Evolutionary conservation across 495 filamentous ascomycete species (phyloP).

Genomic region (Penicillium malachiteum): DNA sequence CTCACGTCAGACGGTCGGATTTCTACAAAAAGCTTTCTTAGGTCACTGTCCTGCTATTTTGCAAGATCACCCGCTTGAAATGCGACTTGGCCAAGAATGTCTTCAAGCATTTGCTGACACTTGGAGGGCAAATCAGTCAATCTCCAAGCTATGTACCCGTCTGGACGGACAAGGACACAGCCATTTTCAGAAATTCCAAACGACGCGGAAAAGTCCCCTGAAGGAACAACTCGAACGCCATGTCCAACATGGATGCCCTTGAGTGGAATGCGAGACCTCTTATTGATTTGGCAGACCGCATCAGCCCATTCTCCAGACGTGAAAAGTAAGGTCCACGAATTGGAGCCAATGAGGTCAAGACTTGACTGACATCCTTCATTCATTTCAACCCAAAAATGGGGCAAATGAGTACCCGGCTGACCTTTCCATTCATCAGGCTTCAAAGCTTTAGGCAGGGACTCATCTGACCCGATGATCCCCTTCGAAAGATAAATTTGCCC

Average conservation of each 20-base stretch:
- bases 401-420: slow-evolving; percentile 29
- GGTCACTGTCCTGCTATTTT: not conserved
- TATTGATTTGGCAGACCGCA: slow-evolving; percentile 4
- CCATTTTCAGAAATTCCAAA: slow-evolving; percentile 21
- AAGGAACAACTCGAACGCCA: slow-evolving; percentile 6
- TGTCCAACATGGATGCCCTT: slow-evolving; percentile 12
- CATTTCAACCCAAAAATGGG: slow-evolving; percentile 22
- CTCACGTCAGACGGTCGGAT: too few relatives aligned
- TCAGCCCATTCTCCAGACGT: slow-evolving; percentile 11
- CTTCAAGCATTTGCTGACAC: not conserved
- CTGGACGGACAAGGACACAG: slow-evolving; percentile 26
- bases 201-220: slow-evolving; percentile 7
- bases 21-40: too few relatives aligned
- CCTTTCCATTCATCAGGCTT: slow-evolving; percentile 30
- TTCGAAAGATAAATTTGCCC: slow-evolving; percentile 21
- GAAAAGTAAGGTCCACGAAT: slow-evolving; percentile 19
- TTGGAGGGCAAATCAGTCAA: slow-evolving; percentile 7
- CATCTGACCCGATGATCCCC: slow-evolving; percentile 15
- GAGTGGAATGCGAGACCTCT: slow-evolving; percentile 2
- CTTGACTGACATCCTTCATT: slow-evolving; percentile 16
- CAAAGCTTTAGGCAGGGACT: slow-evolving; percentile 15
- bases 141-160: slow-evolving; percentile 34
- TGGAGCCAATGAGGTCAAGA: slow-evolving; percentile 16
- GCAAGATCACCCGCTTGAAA: not conserved
- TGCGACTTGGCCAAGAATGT: slow-evolving; percentile 4